Evolutionary conservation across 768 basidiomycete species (phyloP), one percentile per base, ranked within the genome.

Genomic region (Agaricus sinodeliciosus): DNA sequence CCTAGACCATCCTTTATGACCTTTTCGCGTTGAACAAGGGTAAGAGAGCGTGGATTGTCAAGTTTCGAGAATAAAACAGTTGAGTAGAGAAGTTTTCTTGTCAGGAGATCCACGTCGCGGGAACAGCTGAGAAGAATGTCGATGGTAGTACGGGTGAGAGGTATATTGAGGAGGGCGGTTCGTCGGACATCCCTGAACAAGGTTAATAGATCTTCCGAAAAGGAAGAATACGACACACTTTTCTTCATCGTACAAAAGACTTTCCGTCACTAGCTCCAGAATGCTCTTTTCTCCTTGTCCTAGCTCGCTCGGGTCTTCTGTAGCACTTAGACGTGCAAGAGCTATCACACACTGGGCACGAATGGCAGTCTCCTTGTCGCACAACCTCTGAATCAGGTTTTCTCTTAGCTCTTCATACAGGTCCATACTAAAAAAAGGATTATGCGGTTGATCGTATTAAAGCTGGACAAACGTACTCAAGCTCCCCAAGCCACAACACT

Each of bases 1-100:
- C 92, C 88, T 3, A 97, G 72, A 0, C 95, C 95, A 58, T 90
- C 83, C 40, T 84, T 82, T n/a, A 95, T 80, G 40, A 95, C 75
- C 49, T 83, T 75, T 62, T 95, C 90, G 35, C 95, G 78, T 66
- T 96, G 92, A 0, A 82, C 74, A 27, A 92, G 85, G 1, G 80
- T 80, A 31, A 97, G 75, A 12, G 79, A 80, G 4, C 85, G 79
- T 1, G 87, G 86, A 56, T 94, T 80, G 2, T 76, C 75, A 69
- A 81, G 58, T 57, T 73, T 67, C 36, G 65, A 54, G 34, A 72
- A 70, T n/a, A 95, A 75, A 0, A 90, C 77, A 11, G 72, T 69
- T 1, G 83, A 72, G 65, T 90, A 96, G 13, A 93, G 78, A 22
- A 88, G 78, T 56, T 84, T 87, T 52, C 95, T 85, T 19, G 87